These are phyloP conservation scores for Grigorovia transvaalensis DNA, from an alignment of 805 yeast species.

Conservation along the genomic window DNA sequence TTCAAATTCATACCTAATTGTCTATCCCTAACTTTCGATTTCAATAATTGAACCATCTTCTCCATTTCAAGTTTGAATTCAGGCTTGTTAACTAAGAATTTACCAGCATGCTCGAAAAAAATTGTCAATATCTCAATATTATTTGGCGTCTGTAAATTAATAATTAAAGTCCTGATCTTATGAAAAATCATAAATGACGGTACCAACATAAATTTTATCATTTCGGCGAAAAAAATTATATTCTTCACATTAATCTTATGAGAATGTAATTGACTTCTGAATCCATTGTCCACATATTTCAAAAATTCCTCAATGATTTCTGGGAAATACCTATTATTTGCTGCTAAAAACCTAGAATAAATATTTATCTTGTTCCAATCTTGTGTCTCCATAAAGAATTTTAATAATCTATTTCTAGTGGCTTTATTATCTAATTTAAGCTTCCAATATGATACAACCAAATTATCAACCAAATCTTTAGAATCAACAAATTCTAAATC, in stretches of 20 bases:
- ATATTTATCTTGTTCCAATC: conserved; percentile 38
- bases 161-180: conserved; percentile 51
- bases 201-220: conserved; percentile 64
- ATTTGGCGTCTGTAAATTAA: conserved; percentile 40
- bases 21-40: conserved; percentile 38
- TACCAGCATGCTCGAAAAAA: conserved; percentile 68
- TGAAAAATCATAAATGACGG: conserved; percentile 67
- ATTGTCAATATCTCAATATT: conserved; percentile 61
- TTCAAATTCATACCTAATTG: conserved; percentile 44
- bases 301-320: conserved; percentile 45
- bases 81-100: conserved; percentile 45
- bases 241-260: conserved; percentile 43
- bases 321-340: conserved; percentile 39
- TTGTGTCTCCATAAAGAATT: conserved; percentile 41
- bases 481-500: conserved; percentile 35
- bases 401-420: conserved; percentile 48
- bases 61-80: conserved; percentile 51
- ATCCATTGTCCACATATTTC: conserved; percentile 44
- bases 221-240: conserved; percentile 58
- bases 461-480: conserved; percentile 40
- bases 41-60: conserved; percentile 50
- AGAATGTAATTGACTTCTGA: conserved; percentile 50
- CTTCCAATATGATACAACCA: conserved; percentile 39
- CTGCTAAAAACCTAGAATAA: conserved; percentile 61
- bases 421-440: conserved; percentile 59